Evolutionary conservation across 345 rosid species (phyloP).

Genomic region (Ceriops zippeliana): DNA sequence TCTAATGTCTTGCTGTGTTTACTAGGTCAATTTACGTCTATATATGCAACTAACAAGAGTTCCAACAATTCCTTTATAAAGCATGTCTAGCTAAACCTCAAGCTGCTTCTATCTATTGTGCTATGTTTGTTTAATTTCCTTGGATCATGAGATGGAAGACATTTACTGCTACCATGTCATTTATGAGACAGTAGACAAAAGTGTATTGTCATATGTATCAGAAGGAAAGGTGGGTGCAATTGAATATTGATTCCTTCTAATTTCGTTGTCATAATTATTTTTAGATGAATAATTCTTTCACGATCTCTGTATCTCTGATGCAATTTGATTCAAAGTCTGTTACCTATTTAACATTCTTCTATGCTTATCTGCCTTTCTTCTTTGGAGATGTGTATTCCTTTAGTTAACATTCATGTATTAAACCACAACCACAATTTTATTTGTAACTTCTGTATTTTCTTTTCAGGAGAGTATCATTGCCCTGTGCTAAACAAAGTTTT

Average conservation of each 20-base stretch:
- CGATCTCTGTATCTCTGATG: neutral
- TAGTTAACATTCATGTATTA: constrained; percentile 4
- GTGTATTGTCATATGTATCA: neutral
- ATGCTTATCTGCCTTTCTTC: neutral
- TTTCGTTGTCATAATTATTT: neutral
- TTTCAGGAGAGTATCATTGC: constrained; percentile 80
- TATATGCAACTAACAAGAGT: too few species aligned
- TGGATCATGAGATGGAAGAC: neutral
- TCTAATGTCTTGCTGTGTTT: too few species aligned
- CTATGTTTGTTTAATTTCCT: neutral
- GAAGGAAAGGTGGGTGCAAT: neutral
- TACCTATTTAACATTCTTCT: neutral
- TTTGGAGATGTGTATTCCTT: constrained; percentile 1
- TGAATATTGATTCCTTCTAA: neutral
- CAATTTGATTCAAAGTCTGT: neutral
- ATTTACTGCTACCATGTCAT: neutral
- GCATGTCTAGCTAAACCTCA: neutral
- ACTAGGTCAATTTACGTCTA: too few species aligned
- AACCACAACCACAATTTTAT: too few species aligned
- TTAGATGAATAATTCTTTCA: neutral
- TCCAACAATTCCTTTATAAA: too few species aligned
- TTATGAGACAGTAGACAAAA: neutral
- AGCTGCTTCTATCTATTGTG: neutral
- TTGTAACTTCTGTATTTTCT: constrained; percentile 10
- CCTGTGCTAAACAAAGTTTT: constrained; percentile 92